phyloP scores from a whole-genome alignment of 495 filamentous ascomycete species.

The Neurospora pannonica region DNA sequence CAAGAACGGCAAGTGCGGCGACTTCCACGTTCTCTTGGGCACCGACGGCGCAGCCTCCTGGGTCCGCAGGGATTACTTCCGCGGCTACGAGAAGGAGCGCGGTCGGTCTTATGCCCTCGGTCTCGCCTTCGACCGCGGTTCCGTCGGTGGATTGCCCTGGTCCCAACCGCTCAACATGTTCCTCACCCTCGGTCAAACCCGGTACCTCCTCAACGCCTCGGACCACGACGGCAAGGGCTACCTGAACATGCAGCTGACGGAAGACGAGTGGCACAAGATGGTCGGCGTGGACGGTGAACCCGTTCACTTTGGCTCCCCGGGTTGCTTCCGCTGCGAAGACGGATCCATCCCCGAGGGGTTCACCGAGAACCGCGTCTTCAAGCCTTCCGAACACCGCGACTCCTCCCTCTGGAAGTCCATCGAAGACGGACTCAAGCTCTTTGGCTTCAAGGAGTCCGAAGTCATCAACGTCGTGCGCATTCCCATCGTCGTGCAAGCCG shows the following conservation, averaged over 20 bases:
- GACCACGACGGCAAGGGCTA: slow-evolving; percentile 28
- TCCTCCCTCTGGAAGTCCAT: slow-evolving; percentile 27
- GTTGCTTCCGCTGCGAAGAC: slow-evolving; percentile 18
- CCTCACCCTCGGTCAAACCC: slow-evolving; percentile 29
- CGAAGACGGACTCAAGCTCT: slow-evolving; percentile 30
- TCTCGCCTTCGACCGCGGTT: slow-evolving; percentile 26
- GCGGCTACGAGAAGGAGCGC: slow-evolving; percentile 31
- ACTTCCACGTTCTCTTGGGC: slow-evolving; percentile 30
- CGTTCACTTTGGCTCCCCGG: slow-evolving; percentile 27
- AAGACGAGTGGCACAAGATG: slow-evolving; percentile 33
- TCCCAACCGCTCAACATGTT: slow-evolving; percentile 32
- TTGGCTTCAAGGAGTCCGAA: slow-evolving; percentile 30
- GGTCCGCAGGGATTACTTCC: slow-evolving; percentile 25
- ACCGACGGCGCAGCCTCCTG: slow-evolving; percentile 29
- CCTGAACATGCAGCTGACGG: slow-evolving; percentile 33
- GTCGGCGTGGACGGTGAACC: slow-evolving; percentile 24
- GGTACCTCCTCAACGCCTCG: slow-evolving; percentile 30
- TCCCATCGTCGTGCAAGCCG: slow-evolving; percentile 31
- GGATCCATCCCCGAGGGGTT: slow-evolving; percentile 25
- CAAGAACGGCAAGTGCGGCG: slow-evolving; percentile 22
- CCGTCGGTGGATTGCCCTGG: slow-evolving; percentile 24
- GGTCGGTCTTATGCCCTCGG: slow-evolving; percentile 28
- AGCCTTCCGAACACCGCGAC: slow-evolving; percentile 21
- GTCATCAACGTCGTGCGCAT: slow-evolving; percentile 34
- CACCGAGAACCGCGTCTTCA: slow-evolving; percentile 21